A percentile compares a stretch with the other conserved stretches of the same genome.
phyloP scores from a whole-genome alignment of 129 eudicot species.

The Arctium minus region DNA sequence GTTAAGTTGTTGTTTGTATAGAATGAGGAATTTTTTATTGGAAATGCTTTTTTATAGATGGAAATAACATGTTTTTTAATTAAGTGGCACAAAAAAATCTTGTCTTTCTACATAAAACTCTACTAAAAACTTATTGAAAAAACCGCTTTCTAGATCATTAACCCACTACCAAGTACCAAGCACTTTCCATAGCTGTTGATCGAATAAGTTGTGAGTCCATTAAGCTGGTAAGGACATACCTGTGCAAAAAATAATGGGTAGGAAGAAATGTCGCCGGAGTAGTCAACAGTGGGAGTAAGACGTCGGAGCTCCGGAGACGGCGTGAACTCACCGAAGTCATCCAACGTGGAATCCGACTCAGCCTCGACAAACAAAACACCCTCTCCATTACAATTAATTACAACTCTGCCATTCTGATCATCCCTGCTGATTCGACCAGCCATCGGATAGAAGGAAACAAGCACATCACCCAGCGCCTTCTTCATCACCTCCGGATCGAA shows the following conservation, averaged over 20 bases:
- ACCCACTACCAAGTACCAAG: too few relatives aligned
- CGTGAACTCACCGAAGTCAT: slow-evolving; percentile 50
- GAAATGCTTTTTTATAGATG: too few relatives aligned
- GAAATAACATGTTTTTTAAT: too few relatives aligned
- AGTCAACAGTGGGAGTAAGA: slow-evolving; percentile 35
- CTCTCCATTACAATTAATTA: slow-evolving; percentile 36
- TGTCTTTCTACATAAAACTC: too few relatives aligned
- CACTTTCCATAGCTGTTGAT: too few relatives aligned
- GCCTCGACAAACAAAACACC: slow-evolving; percentile 64
- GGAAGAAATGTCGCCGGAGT: slow-evolving; percentile 41
- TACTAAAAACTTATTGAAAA: too few relatives aligned
- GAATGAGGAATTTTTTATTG: too few relatives aligned
- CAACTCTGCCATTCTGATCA: slow-evolving; percentile 31
- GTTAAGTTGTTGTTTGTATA: too few relatives aligned
- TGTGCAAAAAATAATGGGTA: slow-evolving; percentile 44
- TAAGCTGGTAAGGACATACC: slow-evolving; percentile 6
- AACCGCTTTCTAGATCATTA: too few relatives aligned
- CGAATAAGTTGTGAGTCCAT: too few relatives aligned
- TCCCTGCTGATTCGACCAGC: slow-evolving; percentile 31
- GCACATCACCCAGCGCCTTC: slow-evolving; percentile 30
- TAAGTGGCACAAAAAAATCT: too few relatives aligned
- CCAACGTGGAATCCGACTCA: slow-evolving; percentile 40
- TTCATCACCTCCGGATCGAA: slow-evolving; percentile 35
- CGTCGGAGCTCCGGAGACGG: slow-evolving; percentile 35
- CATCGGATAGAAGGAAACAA: slow-evolving; percentile 40